Conservation (phyloP, 176 grass and related monocot species). For the Triticum turgidum region DNA sequence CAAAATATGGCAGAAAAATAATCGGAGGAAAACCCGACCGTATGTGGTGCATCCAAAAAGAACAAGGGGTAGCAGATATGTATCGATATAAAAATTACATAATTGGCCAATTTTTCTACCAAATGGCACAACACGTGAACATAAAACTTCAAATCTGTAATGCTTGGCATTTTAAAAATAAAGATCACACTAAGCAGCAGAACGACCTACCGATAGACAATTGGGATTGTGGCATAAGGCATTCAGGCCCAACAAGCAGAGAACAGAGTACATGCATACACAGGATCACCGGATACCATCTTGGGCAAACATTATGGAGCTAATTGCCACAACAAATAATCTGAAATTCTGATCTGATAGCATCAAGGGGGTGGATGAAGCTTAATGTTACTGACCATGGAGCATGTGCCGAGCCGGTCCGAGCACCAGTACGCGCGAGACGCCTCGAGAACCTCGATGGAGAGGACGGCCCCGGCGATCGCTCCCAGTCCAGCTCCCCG, state of each 20-base stretch:
- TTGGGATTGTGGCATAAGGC: background rate
- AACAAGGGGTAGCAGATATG: too few relatives aligned
- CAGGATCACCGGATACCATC: background rate
- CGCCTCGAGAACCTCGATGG: slow-evolving; percentile 72
- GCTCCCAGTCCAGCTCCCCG: slow-evolving; percentile 65
- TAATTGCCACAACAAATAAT: background rate
- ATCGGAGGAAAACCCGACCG: too few relatives aligned
- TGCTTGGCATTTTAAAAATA: too few relatives aligned
- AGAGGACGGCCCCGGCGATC: slow-evolving; percentile 69
- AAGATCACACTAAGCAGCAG: background rate
- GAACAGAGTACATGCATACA: background rate
- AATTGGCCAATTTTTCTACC: too few relatives aligned
- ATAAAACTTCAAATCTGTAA: too few relatives aligned
- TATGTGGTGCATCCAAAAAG: too few relatives aligned
- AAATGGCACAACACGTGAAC: too few relatives aligned
- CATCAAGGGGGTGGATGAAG: background rate
- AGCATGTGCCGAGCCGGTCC: slow-evolving; percentile 48
- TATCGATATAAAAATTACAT: too few relatives aligned
- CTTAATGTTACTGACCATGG: slow-evolving; percentile 59
- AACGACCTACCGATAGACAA: background rate
- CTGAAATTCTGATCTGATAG: background rate
- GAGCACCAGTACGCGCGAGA: slow-evolving; percentile 77
- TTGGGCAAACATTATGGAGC: background rate
- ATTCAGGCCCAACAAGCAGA: background rate
- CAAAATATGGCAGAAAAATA: too few relatives aligned